A percentile compares a stretch with the other conserved stretches of the same genome.
Evolutionary conservation across 2,329 filamentous ascomycete genomes (phyloP).

Genomic region (Fusarium udum): DNA sequence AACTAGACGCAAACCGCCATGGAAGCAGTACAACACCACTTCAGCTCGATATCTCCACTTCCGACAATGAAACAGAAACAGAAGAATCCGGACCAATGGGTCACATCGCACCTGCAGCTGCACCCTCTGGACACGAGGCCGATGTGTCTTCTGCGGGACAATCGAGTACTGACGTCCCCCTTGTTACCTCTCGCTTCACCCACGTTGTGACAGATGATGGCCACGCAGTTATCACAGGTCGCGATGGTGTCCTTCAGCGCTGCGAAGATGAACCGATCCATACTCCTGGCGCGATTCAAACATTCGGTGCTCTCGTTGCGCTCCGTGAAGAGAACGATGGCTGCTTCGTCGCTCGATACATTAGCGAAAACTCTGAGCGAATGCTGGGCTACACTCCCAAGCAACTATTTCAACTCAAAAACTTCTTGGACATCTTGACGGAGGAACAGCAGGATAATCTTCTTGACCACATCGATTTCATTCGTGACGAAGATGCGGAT

Average conservation of each 20-base stretch:
- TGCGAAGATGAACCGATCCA: constrained; percentile 95
- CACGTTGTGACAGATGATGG: constrained; percentile 80
- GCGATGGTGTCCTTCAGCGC: constrained; percentile 76
- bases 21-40: constrained; percentile 48
- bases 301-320: constrained; percentile 80
- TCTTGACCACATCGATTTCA: constrained; percentile 87
- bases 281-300: constrained; percentile 82
- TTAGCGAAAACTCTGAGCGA: constrained; percentile 81
- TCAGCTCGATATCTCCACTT: constrained; percentile 45
- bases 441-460: constrained; percentile 87
- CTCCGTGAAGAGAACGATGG: constrained; percentile 76
- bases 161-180: constrained; percentile 49
- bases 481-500: constrained; percentile 83
- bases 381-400: constrained; percentile 81
- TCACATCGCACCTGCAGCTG: not conserved
- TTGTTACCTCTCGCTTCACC: constrained; percentile 79
- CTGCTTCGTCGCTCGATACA: constrained; percentile 74
- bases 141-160: constrained; percentile 36
- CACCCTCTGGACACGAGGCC: not conserved
- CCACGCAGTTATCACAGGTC: constrained; percentile 83
- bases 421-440: constrained; percentile 83
- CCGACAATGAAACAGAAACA: constrained; percentile 47
- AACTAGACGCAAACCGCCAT: constrained; percentile 55
- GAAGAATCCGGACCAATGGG: constrained; percentile 42
- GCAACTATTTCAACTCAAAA: constrained; percentile 77